phyloP scores from a whole-genome alignment of 2,329 filamentous ascomycete genomes.

The Colletotrichum cordylinicola region DNA sequence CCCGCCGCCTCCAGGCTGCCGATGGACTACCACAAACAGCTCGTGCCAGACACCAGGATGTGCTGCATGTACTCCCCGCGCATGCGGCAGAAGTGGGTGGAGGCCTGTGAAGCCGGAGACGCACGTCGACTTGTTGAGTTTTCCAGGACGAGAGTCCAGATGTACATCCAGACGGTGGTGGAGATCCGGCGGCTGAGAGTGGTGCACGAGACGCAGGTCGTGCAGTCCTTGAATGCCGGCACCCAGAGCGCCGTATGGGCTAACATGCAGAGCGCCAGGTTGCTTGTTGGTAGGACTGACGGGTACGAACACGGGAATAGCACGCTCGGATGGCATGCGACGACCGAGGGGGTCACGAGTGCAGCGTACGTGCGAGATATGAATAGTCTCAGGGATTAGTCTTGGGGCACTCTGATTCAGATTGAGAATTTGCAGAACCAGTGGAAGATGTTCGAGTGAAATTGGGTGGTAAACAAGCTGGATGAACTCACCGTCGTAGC shows the following conservation, averaged over 20 bases:
- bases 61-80: constrained; percentile 23
- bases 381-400: fast-evolving
- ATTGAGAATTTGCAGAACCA: not conserved
- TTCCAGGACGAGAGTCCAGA: not conserved
- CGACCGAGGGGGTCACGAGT: not conserved
- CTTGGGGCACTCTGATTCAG: not conserved
- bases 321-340: not conserved
- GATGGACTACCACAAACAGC: not conserved
- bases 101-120: constrained; percentile 8
- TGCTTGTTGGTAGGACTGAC: not conserved
- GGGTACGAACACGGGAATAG: not conserved
- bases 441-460: not conserved
- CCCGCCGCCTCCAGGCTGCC: not conserved
- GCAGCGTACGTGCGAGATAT: not conserved
- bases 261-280: too few species aligned
- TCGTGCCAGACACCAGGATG: not conserved
- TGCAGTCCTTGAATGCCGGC: not conserved
- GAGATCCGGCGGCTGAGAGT: not conserved
- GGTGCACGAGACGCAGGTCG: not conserved
- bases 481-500: fast-evolving
- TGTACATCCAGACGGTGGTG: not conserved
- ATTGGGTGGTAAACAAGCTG: fast-evolving
- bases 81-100: constrained; percentile 17
- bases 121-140: not conserved
- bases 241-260: not conserved